Evolutionary conservation across 371 early-diverging fungal species (phyloP).

Genomic region (Phascolomyces articulosus): DNA sequence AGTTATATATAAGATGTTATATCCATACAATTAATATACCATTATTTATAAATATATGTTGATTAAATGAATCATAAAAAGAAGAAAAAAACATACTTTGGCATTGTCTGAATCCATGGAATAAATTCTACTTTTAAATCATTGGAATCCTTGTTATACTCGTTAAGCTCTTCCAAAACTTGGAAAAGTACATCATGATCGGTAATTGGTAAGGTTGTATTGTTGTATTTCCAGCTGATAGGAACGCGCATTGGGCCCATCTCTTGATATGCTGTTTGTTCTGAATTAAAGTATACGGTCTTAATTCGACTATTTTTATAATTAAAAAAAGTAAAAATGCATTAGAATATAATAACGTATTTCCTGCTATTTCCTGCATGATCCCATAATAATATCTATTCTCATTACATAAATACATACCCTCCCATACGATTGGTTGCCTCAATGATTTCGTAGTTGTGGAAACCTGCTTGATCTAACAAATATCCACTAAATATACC

Average conservation of each 20-base stretch:
- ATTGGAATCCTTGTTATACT: constrained; percentile 13
- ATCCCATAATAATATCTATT: no score
- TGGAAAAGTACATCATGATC: constrained; percentile 34
- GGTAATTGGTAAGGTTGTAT: constrained; percentile 31
- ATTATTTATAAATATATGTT: neutral
- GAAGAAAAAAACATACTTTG: constrained; percentile 22
- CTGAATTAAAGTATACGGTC: constrained; percentile 31
- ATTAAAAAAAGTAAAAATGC: neutral
- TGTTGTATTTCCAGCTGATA: constrained; percentile 14
- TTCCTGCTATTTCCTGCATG: no score
- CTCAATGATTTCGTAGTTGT: constrained; percentile 35
- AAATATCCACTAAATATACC: constrained; percentile 33
- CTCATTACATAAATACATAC: constrained; percentile 6
- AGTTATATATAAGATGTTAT: no score
- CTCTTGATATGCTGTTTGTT: constrained; percentile 34
- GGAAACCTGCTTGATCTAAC: constrained; percentile 32
- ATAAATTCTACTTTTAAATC: constrained; percentile 34
- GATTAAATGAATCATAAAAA: neutral
- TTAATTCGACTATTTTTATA: constrained; percentile 25
- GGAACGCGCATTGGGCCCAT: constrained; percentile 41
- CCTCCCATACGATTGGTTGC: constrained; percentile 36
- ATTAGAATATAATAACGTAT: neutral
- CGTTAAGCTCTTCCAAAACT: constrained; percentile 28
- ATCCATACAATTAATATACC: no score
- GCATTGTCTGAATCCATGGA: constrained; percentile 25